phyloP scores from a whole-genome alignment of 257 asterid genomes.

The Coffea canephora region DNA sequence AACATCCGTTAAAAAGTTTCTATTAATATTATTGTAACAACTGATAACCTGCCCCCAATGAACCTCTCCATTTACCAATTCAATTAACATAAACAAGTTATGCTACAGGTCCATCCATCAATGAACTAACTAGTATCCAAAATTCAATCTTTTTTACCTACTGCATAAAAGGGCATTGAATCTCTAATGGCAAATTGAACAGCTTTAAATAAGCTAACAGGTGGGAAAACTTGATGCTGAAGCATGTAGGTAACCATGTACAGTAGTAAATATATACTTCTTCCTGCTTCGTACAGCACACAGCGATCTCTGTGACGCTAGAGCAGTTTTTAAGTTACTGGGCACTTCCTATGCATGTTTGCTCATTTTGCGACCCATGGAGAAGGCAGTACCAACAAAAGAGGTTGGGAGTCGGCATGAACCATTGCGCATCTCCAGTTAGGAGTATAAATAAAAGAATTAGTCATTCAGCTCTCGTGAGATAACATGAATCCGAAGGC shows the following conservation, averaged over 20 bases:
- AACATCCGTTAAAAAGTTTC: no score
- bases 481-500: conserved; percentile 6
- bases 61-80: neutral
- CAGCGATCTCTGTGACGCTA: neutral
- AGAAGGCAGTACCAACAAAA: neutral
- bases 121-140: no score
- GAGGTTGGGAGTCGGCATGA: neutral
- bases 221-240: neutral
- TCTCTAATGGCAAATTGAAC: neutral
- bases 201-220: neutral
- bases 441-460: neutral
- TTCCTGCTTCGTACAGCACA: neutral
- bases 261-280: neutral
- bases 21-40: no score
- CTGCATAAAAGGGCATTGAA: neutral
- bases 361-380: neutral
- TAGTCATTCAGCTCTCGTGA: no score
- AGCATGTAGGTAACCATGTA: neutral
- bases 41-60: neutral
- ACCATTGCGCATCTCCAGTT: neutral
- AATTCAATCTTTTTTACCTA: no score
- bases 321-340: neutral
- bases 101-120: no score
- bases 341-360: neutral
- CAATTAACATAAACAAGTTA: no score